Evolutionary conservation across 768 basidiomycete species (phyloP), one percentile per base, ranked within the genome.

Genomic region (Arthromyces matolae): DNA sequence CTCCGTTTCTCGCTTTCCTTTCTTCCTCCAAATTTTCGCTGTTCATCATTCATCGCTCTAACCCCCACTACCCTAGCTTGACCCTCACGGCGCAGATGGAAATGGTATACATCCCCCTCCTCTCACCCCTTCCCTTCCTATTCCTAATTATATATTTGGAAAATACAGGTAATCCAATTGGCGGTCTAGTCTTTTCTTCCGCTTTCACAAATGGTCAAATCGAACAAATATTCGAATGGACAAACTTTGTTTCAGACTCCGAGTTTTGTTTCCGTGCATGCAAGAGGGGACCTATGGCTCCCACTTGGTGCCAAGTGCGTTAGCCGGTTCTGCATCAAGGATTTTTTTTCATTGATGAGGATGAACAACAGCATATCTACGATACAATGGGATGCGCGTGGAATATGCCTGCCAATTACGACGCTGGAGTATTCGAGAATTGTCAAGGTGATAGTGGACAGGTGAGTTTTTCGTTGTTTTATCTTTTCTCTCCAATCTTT

Each of bases 221-320:
- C 3, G 53, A 76, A 54, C 75, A 88, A 58, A 69, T 86, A 32
- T 74, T 80, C 55, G 82, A 89, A 60, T 91, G 89, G 89, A 87
- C 83, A 81, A 81, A 83, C 64, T 86, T 84, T 58, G 71, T 89
- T 46, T 73, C 78, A 4, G 70, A 69, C 52, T 60, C 70, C 37
- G 64, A 77, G 53, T 90, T 87, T 67, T 90, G 86, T 68, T 78
- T 88, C 69, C 80, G 86, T 36, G 84, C 78, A 13, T 88, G 84
- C 64, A 79, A 78, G 46, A 75, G 78, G 20, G 70, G 68, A 1
- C 66, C 69, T 5, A 66, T 63, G 19, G 78, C 83, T 2, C 75
- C 80, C 1, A 62, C 59, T 3, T 67, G 72, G 55, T 89, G 84
- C 61, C 71, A 59, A 32, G 58, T 54, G 36, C 31, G 31, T 49